Evolutionary conservation across 2,329 filamentous ascomycete species (phyloP).

Genomic region (Aspergillus tubingensis): DNA sequence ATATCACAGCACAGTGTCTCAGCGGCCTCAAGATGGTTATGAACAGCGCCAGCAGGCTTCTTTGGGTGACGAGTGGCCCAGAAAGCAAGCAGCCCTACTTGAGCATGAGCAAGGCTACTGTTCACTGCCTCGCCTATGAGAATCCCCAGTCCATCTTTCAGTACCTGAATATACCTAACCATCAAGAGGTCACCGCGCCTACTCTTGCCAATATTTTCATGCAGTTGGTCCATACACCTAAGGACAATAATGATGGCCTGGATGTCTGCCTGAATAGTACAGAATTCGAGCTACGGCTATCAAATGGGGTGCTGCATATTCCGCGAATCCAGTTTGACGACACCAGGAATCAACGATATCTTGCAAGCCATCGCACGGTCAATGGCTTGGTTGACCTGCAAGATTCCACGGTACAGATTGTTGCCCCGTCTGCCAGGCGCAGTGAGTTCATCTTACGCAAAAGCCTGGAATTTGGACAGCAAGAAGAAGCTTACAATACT

Average conservation of each 20-base stretch:
- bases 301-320: neutral
- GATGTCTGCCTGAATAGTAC: neutral
- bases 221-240: neutral
- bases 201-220: neutral
- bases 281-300: constrained; percentile 1
- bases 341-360: neutral
- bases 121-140: constrained; percentile 4
- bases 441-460: neutral
- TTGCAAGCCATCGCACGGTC: neutral
- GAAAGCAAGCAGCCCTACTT: neutral
- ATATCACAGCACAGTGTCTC: neutral
- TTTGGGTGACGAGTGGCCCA: constrained; percentile 11
- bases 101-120: constrained; percentile 3
- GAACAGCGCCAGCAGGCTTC: neutral
- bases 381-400: neutral
- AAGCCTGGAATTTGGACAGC: neutral
- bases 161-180: neutral
- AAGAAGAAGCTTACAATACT: too few species aligned
- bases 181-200: neutral
- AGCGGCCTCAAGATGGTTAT: neutral
- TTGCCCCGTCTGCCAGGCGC: neutral
- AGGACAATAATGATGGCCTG: neutral
- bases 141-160: constrained; percentile 3
- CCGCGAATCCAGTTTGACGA: neutral
- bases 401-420: neutral